phyloP scores from a whole-genome alignment of 805 yeast genomes.

The Nakazawaea pomicola region DNA sequence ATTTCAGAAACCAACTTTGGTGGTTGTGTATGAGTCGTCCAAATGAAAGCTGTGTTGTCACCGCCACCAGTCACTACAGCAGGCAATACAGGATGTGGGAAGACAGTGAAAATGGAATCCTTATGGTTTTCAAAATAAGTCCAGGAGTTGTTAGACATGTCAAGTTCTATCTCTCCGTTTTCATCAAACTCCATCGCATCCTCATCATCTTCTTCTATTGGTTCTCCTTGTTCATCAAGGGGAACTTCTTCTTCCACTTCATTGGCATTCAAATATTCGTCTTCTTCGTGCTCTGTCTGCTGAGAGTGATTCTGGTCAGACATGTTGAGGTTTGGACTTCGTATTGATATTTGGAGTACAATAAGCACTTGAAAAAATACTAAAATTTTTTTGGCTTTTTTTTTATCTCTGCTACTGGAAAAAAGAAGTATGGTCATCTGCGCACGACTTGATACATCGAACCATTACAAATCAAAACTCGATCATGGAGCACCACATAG shows the following conservation, averaged over 20 bases:
- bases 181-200: slow-evolving; percentile 35
- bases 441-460: too few species aligned
- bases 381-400: too few species aligned
- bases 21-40: slow-evolving; percentile 90
- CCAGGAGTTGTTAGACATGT: slow-evolving; percentile 84
- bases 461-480: too few species aligned
- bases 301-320: background rate
- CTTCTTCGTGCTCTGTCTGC: slow-evolving; percentile 16
- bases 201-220: slow-evolving; percentile 36
- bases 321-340: too few species aligned
- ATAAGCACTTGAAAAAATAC: background rate
- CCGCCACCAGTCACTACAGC: slow-evolving; percentile 93
- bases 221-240: slow-evolving; percentile 24
- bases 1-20: slow-evolving; percentile 75
- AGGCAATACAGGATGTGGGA: slow-evolving; percentile 81
- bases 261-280: slow-evolving; percentile 33
- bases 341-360: too few species aligned
- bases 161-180: slow-evolving; percentile 64
- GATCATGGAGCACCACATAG: too few species aligned
- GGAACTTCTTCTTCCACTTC: slow-evolving; percentile 37
- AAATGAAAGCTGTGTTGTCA: slow-evolving; percentile 80
- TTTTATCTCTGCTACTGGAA: too few species aligned
- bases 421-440: too few species aligned
- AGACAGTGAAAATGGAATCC: slow-evolving; percentile 82
- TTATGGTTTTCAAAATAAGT: slow-evolving; percentile 85